Percentiles rank a stretch among this genome's conserved stretches.
Evolutionary conservation across 192 early-diverging fungal genomes (phyloP).

Genomic region (Coemansia sp.): DNA sequence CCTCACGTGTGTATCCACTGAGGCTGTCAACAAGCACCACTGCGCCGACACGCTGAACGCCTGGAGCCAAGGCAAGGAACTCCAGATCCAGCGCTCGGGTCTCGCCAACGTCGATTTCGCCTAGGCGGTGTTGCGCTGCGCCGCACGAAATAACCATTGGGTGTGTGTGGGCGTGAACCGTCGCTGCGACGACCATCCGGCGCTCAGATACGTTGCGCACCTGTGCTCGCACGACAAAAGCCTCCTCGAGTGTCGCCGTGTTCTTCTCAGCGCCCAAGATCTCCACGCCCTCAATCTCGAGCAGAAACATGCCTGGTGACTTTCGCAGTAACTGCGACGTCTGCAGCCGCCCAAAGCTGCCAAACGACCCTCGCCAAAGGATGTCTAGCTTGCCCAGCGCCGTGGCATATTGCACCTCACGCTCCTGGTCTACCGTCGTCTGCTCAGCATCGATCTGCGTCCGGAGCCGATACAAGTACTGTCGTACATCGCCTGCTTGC

Average conservation of each 20-base stretch:
- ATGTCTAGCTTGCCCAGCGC: slow-evolving; percentile 94
- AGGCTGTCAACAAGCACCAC: slow-evolving; percentile 71
- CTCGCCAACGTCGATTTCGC: slow-evolving; percentile 62
- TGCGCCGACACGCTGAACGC: slow-evolving; percentile 85
- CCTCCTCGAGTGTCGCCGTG: slow-evolving; percentile 25
- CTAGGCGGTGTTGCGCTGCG: slow-evolving; percentile 55
- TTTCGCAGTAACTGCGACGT: slow-evolving; percentile 91
- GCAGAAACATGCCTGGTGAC: slow-evolving; percentile 62
- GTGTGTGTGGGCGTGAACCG: slow-evolving; percentile 24
- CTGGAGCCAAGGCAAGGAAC: slow-evolving; percentile 82
- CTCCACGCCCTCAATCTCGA: slow-evolving; percentile 32
- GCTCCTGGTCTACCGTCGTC: slow-evolving; percentile 32
- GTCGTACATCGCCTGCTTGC: slow-evolving; percentile 80
- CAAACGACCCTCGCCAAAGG: slow-evolving; percentile 90
- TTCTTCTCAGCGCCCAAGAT: slow-evolving; percentile 8
- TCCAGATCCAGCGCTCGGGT: slow-evolving; percentile 68
- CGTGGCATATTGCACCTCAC: slow-evolving; percentile 64
- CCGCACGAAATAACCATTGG: slow-evolving; percentile 47
- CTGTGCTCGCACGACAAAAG: slow-evolving; percentile 34
- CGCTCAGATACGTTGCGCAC: slow-evolving; percentile 52
- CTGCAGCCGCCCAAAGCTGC: slow-evolving; percentile 87
- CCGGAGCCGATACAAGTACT: slow-evolving; percentile 87
- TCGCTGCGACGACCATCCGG: slow-evolving; percentile 29
- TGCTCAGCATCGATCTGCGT: slow-evolving; percentile 63
- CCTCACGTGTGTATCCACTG: slow-evolving; percentile 74